Evolutionary conservation across 2,329 filamentous ascomycete genomes (phyloP), one percentile per base, ranked within the genome.

Genomic region (Exutisphaerella laricina): DNA sequence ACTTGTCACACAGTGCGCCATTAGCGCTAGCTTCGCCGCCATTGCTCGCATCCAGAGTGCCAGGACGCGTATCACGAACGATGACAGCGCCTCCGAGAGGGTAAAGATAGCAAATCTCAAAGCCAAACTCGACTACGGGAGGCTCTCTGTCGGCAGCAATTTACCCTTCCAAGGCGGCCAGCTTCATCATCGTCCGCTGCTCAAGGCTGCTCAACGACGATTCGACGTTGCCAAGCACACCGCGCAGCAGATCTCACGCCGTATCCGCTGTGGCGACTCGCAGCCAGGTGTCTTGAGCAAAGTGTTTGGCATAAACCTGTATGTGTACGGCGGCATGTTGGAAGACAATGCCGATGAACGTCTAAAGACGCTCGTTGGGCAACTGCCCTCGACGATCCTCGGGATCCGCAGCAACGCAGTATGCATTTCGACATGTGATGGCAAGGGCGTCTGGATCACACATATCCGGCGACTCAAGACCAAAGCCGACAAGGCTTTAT

Each of bases 381-480:
- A 45, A n/a, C 43, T 51, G 13, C 54, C 42, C 7, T 59, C 61
- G 4, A 55, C 51, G 7, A 53, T 69, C 32, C 46, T 69, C 4
- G 67, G 63, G 7, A 54, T 59, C n/a, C 60, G 67, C 5, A 62
- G 55, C 26, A 48, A 51, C 26, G 57, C 58, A 16, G 32, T 61
- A 3, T 69, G 67, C 51, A 52, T 70, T 26, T 57, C 60, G 4
- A 66, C 67, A 1, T 58, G 58, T 26, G 67, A 70, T 34, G 58
- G 61, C 31, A 65, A 63, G 20, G 67, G 65, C 22, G 45, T 70
- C 31, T 70, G 67, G 67, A 64, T 70, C 45, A 66, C 65, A 0
- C 66, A 70, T 42, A 42, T 67, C 5, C 61, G 67, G 14, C 59
- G 64, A 4, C 56, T 64, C 33, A 69, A 68, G 56, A 54, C 53